Evolutionary conservation across 345 rosid genomes (phyloP).

Genomic region (Arabidopsis thaliana): DNA sequence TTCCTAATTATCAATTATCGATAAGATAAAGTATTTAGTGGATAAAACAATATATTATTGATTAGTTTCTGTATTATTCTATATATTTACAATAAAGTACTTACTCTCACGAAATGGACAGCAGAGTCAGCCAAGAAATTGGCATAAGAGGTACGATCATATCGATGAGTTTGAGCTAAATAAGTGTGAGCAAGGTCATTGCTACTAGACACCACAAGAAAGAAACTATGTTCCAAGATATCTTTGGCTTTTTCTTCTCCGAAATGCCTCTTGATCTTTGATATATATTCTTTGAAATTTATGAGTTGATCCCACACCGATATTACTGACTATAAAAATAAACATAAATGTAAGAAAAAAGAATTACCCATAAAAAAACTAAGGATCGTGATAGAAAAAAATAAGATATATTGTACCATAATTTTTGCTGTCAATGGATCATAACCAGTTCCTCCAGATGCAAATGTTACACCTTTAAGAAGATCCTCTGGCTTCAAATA

Average conservation of each 20-base stretch:
- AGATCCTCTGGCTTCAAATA: slow-evolving; percentile 29
- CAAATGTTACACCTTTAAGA: slow-evolving; percentile 59
- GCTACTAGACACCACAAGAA: slow-evolving; percentile 52
- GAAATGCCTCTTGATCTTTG: slow-evolving; percentile 40
- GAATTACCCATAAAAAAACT: background rate
- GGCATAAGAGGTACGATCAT: slow-evolving; percentile 47
- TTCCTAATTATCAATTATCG: slow-evolving; percentile 12
- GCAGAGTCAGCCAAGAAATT: slow-evolving; percentile 49
- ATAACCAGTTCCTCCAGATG: slow-evolving; percentile 68
- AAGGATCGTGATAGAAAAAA: background rate
- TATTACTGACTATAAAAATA: slow-evolving; percentile 39
- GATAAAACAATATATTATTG: background rate
- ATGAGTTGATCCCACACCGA: slow-evolving; percentile 46
- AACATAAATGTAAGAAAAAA: background rate
- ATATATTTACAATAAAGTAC: background rate
- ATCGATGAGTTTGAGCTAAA: slow-evolving; percentile 39
- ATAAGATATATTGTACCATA: slow-evolving; percentile 37
- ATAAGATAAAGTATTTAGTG: background rate
- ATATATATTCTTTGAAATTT: slow-evolving; percentile 52
- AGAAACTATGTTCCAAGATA: slow-evolving; percentile 49
- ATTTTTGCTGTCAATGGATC: slow-evolving; percentile 57
- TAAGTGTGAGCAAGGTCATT: slow-evolving; percentile 64
- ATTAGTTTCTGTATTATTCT: background rate
- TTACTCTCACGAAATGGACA: slow-evolving; percentile 51
- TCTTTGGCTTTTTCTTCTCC: slow-evolving; percentile 55